Evolutionary conservation across 306 rosid genomes (phyloP), one percentile per base, ranked within the genome.

Genomic region (Vicia sativa): DNA sequence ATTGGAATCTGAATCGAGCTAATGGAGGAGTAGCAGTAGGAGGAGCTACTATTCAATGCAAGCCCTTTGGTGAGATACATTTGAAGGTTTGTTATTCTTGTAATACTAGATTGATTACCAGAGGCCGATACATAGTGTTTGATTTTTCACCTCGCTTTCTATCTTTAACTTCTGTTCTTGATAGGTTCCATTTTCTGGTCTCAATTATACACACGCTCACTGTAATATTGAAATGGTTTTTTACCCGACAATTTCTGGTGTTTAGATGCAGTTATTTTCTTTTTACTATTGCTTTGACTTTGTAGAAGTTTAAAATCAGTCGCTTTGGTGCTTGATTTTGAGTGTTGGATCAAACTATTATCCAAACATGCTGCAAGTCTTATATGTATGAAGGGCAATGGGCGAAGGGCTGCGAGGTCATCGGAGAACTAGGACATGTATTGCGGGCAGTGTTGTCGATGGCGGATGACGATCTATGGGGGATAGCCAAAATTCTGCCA

Each of bases 51-150:
- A 78, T 74, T 85, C 83, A 81, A 70, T 90, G 99, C 83, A 93
- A 79, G 74, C 99, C 99, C 53, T 88, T 90, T 53, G 99, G 99
- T 67, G 97, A 73, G 87, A 90, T 93, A 59, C 99, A 93, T 78
- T 80, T 93, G 87, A 90, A 90, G 99, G 99, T 93, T 80, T 74
- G 92, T 77, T 65, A 41, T 76, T 45, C 9, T 63, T 8, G 37
- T 57, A 19, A 35, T 58, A 29, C 46, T 55, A 26, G 43, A 61
- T 70, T 34, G 43, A 61, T 70, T 34, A 28, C 3, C 54, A 15
- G 11, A 8, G 1, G 38, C 12, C 5, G 28, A 49, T 49, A 18
- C 28, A 29, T 7, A 8, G 9, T 12, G 29, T 76, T 59, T 71
- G 1, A 23, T 34, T 48, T 35, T 28, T 21, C 2, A 2, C 23